Evolutionary conservation across 371 early-diverging fungal genomes (phyloP), one percentile per base, ranked within the genome.

Genomic region (Mucor sp.): DNA sequence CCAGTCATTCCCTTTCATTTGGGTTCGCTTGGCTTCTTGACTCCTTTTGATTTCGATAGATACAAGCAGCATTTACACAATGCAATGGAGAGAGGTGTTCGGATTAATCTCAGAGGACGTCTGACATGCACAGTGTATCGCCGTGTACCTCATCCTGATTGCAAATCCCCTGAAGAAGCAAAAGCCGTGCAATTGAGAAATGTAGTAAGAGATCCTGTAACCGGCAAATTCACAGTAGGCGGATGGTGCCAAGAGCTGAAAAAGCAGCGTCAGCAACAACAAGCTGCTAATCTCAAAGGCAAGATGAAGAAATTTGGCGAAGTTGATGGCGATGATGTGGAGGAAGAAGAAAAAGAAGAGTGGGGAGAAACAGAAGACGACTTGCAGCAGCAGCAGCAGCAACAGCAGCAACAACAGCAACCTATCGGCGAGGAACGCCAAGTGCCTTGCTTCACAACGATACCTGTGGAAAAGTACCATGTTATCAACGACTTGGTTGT

Each of bases 11-110:
- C 98, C 1, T 96, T 97, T 78, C 92, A 94, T 66, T 73, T 94
- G 32, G 95, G 95, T 4, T 92, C 95, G 27, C 80, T 97, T 41
- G 97, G 98, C 6, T 97, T 97, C 65, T 77, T 98, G 57, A 97
- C 97, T 1, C 92, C 92, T 0, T 98, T 96, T 75, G 87, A 92
- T 62, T 92, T 93, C 66, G 80, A 75, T 1, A 78, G 87, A 47
- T 89, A 89, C 58, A 77, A 88, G 21, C 58, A 80, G 9, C 82
- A 89, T 39, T 72, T 95, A 21, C 79, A 79, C 7, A 78, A 84
- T 23, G 87, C 87, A 4, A 87, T 93, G 68, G 85, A 87, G 48
- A 77, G 85, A 53, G 95, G 93, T 11, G 90, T 92, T 53, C 85
- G 94, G 15, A 88, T 97, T 66, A 96, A 94, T 70, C 70, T 96